A percentile compares a stretch with the other conserved stretches of the same genome.
These are phyloP conservation scores for Cryphonectria radicalis DNA, from an alignment of 2,329 filamentous ascomycete genomes.

Conservation along the genomic window DNA sequence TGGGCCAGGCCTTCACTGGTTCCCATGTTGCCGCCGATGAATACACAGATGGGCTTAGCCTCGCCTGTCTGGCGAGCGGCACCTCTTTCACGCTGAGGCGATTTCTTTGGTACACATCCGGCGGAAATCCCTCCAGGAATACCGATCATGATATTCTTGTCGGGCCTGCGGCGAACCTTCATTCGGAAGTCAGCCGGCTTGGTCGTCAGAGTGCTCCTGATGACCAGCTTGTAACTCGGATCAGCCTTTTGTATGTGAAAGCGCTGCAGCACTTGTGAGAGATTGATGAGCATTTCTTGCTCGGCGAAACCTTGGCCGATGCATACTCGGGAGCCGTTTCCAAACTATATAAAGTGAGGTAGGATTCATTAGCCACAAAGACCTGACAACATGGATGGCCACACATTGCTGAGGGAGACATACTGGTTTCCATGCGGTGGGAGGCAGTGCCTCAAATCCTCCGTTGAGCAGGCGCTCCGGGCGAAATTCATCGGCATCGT, in stretches of 20 bases:
- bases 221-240: not conserved
- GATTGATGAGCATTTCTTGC: not conserved
- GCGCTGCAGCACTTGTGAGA: not conserved
- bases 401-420: not conserved
- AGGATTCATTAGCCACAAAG: not conserved
- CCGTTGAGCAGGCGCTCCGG: not conserved
- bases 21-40: not conserved
- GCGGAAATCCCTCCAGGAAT: not conserved
- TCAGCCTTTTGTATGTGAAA: not conserved
- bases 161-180: not conserved
- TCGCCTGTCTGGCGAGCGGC: not conserved
- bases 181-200: not conserved
- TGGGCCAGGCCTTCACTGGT: not conserved
- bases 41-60: not conserved
- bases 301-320: not conserved
- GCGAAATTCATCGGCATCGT: not conserved
- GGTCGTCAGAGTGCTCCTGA: not conserved
- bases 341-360: not conserved
- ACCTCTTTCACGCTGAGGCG: not conserved
- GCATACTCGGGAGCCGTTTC: not conserved
- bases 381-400: not conserved
- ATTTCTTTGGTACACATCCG: not conserved
- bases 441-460: not conserved
- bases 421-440: not conserved
- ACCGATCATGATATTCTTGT: not conserved